A percentile compares a stretch with the other conserved stretches of the same genome.
phyloP scores from a whole-genome alignment of 371 early-diverging fungal species.

The Parasitella parasitica region DNA sequence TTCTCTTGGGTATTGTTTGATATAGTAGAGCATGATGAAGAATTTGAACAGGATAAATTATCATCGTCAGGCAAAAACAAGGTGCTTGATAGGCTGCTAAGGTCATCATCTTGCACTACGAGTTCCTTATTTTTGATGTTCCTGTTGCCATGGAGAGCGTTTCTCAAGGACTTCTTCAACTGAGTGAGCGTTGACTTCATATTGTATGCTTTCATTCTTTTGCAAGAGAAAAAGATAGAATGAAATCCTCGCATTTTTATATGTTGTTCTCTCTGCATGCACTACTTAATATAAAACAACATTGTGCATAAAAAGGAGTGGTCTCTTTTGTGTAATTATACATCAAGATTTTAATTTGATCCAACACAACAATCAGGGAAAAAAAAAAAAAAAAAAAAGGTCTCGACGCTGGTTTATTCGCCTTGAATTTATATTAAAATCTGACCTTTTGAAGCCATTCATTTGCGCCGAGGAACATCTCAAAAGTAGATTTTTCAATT shows the following conservation, averaged over 20 bases:
- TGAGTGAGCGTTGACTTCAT: neutral
- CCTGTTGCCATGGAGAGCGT: neutral
- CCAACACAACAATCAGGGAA: neutral
- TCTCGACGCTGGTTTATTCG: neutral
- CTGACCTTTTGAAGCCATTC: slow-evolving; percentile 38
- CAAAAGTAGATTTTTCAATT: slow-evolving; percentile 19
- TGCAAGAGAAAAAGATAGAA: neutral
- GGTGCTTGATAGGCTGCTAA: slow-evolving; percentile 7
- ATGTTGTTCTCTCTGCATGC: neutral
- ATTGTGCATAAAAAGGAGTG: neutral
- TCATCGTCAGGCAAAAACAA: slow-evolving; percentile 8
- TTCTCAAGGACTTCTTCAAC: neutral
- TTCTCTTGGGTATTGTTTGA: neutral
- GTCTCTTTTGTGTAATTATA: neutral
- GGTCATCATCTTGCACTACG: neutral
- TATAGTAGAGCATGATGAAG: neutral
- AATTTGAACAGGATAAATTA: neutral
- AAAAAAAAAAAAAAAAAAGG: neutral
- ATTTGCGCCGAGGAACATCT: slow-evolving; percentile 48
- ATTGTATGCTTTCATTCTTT: no score
- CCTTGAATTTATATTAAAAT: neutral
- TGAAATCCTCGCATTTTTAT: neutral
- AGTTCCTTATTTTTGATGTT: neutral
- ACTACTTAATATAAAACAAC: neutral
- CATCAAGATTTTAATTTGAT: neutral